These are phyloP conservation scores for Fusarium coffeatum DNA, from an alignment of 2,329 filamentous ascomycete species.

Conservation along the genomic window DNA sequence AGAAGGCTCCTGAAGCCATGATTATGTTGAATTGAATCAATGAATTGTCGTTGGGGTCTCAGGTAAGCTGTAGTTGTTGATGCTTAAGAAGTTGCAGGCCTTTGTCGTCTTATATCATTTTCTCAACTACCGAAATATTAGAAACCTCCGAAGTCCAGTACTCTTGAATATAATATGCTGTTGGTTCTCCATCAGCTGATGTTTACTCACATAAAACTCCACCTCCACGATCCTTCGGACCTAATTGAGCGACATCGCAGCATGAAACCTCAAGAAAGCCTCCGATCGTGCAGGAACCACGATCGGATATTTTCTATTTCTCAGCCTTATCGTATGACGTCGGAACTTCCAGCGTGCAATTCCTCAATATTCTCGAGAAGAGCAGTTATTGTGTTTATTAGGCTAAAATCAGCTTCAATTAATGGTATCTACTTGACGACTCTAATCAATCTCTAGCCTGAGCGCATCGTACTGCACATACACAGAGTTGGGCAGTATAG, in stretches of 20 bases:
- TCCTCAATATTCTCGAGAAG: slow-evolving; percentile 12
- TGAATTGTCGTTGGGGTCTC: neutral
- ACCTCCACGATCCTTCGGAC: slow-evolving; percentile 10
- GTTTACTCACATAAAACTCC: slow-evolving; percentile 1
- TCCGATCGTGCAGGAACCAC: slow-evolving; percentile 25
- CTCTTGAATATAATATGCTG: neutral
- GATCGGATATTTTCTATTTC: neutral
- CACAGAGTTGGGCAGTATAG: slow-evolving; percentile 63
- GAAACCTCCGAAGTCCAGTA: slow-evolving; percentile 30
- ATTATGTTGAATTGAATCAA: neutral
- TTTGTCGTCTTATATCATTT: slow-evolving; percentile 6
- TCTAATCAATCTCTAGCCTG: slow-evolving; percentile 63
- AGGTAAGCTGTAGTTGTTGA: neutral
- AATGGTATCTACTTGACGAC: neutral
- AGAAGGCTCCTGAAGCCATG: slow-evolving; percentile 55
- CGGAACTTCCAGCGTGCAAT: neutral
- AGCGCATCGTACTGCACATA: slow-evolving; percentile 76
- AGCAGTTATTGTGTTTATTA: neutral
- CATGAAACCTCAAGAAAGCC: slow-evolving; percentile 29
- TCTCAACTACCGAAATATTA: neutral
- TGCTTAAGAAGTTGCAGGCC: neutral
- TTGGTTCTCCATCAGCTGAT: slow-evolving; percentile 8
- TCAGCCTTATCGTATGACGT: slow-evolving; percentile 23
- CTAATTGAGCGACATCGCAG: neutral
- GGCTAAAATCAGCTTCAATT: neutral